Percentiles rank a stretch among this genome's conserved stretches.
phyloP scores from a whole-genome alignment of 108 stramenopile genomes.

The Bacterosira constricta region DNA sequence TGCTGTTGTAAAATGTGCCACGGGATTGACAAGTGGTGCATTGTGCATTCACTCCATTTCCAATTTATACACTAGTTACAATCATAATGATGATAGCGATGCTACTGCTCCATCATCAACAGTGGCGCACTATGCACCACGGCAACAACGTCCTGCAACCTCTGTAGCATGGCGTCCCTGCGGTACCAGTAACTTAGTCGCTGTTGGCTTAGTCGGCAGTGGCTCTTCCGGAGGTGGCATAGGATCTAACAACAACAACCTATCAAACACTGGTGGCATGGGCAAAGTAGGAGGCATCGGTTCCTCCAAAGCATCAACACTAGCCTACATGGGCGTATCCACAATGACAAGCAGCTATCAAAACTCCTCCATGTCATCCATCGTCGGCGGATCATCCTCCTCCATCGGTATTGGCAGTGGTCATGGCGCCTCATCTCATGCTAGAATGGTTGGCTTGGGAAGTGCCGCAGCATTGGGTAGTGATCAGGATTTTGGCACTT shows the following conservation, averaged over 20 bases:
- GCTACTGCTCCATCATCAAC: conserved; percentile 34
- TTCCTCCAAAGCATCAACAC: too few relatives aligned
- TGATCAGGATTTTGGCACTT: conserved; percentile 77
- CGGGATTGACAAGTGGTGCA: conserved; percentile 76
- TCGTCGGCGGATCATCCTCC: too few relatives aligned
- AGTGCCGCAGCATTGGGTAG: conserved; percentile 27
- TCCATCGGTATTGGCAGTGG: too few relatives aligned
- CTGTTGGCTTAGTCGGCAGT: conserved; percentile 63
- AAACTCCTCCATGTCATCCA: too few relatives aligned
- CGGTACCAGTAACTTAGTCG: conserved; percentile 49
- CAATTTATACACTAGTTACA: conserved; percentile 7
- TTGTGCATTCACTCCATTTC: conserved; percentile 70
- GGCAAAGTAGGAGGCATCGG: too few relatives aligned
- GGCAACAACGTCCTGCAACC: conserved; percentile 72
- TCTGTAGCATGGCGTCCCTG: conserved; percentile 69
- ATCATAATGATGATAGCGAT: conserved; percentile 7
- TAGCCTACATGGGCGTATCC: too few relatives aligned
- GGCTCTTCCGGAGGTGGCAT: conserved; percentile 20
- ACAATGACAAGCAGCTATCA: too few relatives aligned
- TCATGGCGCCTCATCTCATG: too few relatives aligned
- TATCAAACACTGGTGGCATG: too few relatives aligned
- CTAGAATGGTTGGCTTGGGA: too few relatives aligned
- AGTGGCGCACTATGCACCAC: conserved; percentile 67
- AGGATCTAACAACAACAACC: too few relatives aligned
- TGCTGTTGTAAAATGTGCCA: conserved; percentile 48